Conservation (phyloP, 768 basidiomycete species). For the Boletus sp. region DNA sequence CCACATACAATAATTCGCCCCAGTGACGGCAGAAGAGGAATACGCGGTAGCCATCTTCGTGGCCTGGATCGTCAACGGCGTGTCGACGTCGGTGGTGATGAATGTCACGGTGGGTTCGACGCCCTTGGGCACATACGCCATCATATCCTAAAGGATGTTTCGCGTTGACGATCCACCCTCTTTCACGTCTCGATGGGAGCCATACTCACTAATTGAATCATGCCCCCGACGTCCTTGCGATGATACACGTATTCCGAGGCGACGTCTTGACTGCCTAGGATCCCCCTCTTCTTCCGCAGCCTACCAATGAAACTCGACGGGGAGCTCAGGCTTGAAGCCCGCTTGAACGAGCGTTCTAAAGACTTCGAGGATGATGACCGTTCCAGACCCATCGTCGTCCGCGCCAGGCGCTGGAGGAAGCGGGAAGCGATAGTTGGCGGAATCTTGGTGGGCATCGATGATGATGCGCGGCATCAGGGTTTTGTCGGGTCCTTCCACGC, state of each 20-base stretch:
- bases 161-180: slow-evolving; percentile 33
- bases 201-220: slow-evolving; percentile 45
- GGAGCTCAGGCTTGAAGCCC: slow-evolving; percentile 62
- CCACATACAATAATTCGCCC: slow-evolving; percentile 29
- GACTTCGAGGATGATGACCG: slow-evolving; percentile 79
- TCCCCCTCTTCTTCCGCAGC: slow-evolving; percentile 59
- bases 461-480: too few relatives aligned
- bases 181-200: too few relatives aligned
- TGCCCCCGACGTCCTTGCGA: slow-evolving; percentile 47
- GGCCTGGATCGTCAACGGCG: slow-evolving; percentile 42
- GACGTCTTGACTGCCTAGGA: slow-evolving; percentile 42
- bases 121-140: slow-evolving; percentile 30
- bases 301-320: slow-evolving; percentile 85
- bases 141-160: slow-evolving; percentile 30
- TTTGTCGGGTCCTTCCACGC: not conserved
- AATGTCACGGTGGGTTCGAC: slow-evolving; percentile 12
- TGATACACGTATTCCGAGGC: slow-evolving; percentile 47
- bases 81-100: slow-evolving; percentile 40
- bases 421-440: slow-evolving; percentile 40
- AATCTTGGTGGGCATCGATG: slow-evolving; percentile 44
- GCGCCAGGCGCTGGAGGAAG: slow-evolving; percentile 47
- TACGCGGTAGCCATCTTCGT: slow-evolving; percentile 36
- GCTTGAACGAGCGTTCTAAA: slow-evolving; percentile 69
- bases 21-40: slow-evolving; percentile 7
- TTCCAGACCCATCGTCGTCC: slow-evolving; percentile 59